phyloP scores from a whole-genome alignment of 2,329 filamentous ascomycete genomes.

The Fusarium irregulare region DNA sequence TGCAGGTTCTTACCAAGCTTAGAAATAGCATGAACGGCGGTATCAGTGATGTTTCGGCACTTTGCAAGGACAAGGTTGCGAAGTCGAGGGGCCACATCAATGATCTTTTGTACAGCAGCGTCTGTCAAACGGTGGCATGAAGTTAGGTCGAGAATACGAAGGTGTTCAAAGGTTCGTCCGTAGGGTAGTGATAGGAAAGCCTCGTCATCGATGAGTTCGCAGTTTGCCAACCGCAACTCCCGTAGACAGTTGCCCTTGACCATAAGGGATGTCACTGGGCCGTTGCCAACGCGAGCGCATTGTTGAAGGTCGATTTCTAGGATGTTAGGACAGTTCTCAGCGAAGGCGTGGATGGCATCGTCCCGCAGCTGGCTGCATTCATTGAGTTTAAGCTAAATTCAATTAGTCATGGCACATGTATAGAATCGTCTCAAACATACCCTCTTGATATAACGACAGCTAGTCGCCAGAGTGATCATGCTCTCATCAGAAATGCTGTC shows the following conservation, averaged over 20 bases:
- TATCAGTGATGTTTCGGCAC: constrained; percentile 91
- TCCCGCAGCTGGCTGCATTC: constrained; percentile 89
- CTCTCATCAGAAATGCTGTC: constrained; percentile 87
- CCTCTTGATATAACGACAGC: constrained; percentile 86
- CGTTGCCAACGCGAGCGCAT: constrained; percentile 83
- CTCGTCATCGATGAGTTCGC: constrained; percentile 84
- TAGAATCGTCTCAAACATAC: constrained; percentile 60
- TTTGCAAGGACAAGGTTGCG: constrained; percentile 95
- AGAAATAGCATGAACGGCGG: constrained; percentile 86
- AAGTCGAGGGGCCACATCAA: constrained; percentile 84
- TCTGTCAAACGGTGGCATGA: constrained; percentile 88
- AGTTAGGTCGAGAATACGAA: constrained; percentile 93
- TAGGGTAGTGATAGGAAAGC: constrained; percentile 84
- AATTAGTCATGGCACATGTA: constrained; percentile 17
- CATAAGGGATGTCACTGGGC: constrained; percentile 84
- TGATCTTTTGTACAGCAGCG: constrained; percentile 87
- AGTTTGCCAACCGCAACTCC: constrained; percentile 88
- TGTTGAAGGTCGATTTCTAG: constrained; percentile 96
- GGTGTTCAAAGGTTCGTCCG: constrained; percentile 79
- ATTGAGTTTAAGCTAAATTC: constrained; percentile 85
- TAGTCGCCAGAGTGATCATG: constrained; percentile 81
- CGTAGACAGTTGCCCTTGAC: constrained; percentile 84
- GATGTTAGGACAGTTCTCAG: constrained; percentile 88
- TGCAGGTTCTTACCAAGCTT: constrained; percentile 94
- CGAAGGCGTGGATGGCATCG: constrained; percentile 84